Evolutionary conservation across 2,329 filamentous ascomycete genomes (phyloP), one percentile per base, ranked within the genome.

Genomic region (Penicillium sp.): DNA sequence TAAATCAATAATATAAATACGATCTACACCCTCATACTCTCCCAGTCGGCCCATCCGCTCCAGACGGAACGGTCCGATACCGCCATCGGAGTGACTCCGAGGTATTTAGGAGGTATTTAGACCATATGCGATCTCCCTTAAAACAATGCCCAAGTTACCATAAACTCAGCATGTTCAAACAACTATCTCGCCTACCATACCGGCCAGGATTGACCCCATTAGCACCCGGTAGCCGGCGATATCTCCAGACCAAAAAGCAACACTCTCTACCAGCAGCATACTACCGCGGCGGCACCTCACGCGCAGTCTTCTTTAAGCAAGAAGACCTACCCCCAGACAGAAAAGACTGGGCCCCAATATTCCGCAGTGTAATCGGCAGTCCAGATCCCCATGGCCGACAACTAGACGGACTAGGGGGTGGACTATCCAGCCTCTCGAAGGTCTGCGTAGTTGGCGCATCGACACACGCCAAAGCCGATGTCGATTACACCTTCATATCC

Each of bases 401-500:
- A 72, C 83, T 92, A 1, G 82, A 91, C 69, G 88, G 89, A 9
- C 81, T 91, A 73, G 88, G 88, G 3, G 87, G 85, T 0, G 88
- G 88, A 4, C 79, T 88, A 55, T 89, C 86, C 10, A 87, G 83
- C 43, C 82, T 89, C 3, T 88, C 85, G 56, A 92, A 92, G 71
- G 79, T 91, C 19, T 89, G 88, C 72, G 78, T 92, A 1, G 79
- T 92, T 1, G 82, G 81, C 3, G 76, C 77, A 0, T 79, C 85
- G 3, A 68, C 72, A 2, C 75, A 78, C 17, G 59, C 71, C 0
- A 81, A 79, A 27, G 81, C 81, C 0, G 83, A 90, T 61, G 78
- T 90, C 13, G 85, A 89, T 58, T 91, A 88, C 67, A 91, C 88
- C 0, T 91, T 91, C 68, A 83, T 88, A 1, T 85, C 87, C 39